phyloP scores from a whole-genome alignment of 352 stramenopile genomes.

The Phytopythium kandeliae region DNA sequence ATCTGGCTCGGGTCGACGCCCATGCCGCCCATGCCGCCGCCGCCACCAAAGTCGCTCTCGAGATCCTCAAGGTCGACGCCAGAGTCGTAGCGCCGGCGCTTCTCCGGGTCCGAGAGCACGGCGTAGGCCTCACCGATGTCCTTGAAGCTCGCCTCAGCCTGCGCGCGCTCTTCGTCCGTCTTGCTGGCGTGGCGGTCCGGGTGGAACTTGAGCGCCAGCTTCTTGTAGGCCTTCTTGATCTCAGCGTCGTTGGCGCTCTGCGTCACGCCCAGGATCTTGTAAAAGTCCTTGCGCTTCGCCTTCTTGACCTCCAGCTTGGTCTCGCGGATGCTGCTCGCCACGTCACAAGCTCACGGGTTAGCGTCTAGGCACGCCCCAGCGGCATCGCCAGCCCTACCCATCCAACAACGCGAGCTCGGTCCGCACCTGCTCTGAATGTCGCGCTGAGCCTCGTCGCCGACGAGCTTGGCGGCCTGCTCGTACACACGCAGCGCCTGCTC shows the following conservation, averaged over 20 bases:
- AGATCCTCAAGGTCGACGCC: constrained; percentile 93
- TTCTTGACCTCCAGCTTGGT: constrained; percentile 92
- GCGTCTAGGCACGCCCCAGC: no score
- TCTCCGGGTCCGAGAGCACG: constrained; percentile 92
- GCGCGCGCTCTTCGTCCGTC: constrained; percentile 87
- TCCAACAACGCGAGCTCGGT: background rate
- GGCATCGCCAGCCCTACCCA: background rate
- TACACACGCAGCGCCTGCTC: constrained; percentile 90
- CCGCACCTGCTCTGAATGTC: constrained; percentile 58
- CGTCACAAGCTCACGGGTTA: no score
- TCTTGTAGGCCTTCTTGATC: constrained; percentile 98
- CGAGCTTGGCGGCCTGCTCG: constrained; percentile 84
- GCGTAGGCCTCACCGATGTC: constrained; percentile 96
- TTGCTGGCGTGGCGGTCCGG: constrained; percentile 93
- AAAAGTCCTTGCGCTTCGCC: constrained; percentile 95
- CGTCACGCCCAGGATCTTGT: constrained; percentile 88
- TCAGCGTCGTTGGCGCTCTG: constrained; percentile 84
- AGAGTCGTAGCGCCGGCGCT: constrained; percentile 93
- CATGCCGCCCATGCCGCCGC: constrained; percentile 79
- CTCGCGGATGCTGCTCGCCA: constrained; percentile 56
- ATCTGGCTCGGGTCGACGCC: constrained; percentile 79
- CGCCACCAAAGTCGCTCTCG: constrained; percentile 78
- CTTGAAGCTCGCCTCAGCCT: constrained; percentile 93
- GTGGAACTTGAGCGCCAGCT: constrained; percentile 93
- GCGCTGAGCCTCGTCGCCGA: constrained; percentile 70